These are phyloP conservation scores for Centrapalus pauciflorus DNA, from an alignment of 129 eudicot genomes.

Conservation along the genomic window DNA sequence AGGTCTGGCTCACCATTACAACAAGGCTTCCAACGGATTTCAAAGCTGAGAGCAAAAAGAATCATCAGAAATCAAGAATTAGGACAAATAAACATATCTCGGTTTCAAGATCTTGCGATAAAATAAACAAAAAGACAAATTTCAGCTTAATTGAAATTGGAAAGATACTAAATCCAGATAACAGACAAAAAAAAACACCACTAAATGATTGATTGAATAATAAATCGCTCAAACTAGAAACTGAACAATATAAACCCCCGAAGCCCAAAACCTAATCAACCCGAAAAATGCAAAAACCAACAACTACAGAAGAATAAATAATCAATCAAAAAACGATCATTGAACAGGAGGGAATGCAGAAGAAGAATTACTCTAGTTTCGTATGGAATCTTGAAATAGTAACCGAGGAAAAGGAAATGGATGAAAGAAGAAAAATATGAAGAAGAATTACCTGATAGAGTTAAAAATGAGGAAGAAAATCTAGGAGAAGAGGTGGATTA, in stretches of 20 bases:
- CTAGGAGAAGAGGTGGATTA: not conserved
- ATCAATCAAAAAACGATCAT: not conserved
- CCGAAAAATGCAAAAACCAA: constrained; percentile 16
- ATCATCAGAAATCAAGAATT: not conserved
- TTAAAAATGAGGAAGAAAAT: not conserved
- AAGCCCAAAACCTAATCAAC: not conserved
- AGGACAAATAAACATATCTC: not conserved
- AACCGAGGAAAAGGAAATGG: no score
- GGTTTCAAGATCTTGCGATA: constrained; percentile 24
- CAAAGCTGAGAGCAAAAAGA: constrained; percentile 13
- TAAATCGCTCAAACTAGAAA: constrained; percentile 5
- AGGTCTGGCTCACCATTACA: constrained; percentile 28
- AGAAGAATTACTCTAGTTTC: not conserved
- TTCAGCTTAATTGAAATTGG: not conserved
- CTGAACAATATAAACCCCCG: constrained; percentile 11
- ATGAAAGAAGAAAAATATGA: not conserved
- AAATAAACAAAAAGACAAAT: constrained; percentile 23
- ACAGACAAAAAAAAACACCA: constrained; percentile 19
- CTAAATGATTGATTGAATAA: not conserved
- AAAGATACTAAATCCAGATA: constrained; percentile 10
- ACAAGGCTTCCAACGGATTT: constrained; percentile 24
- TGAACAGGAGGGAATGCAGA: constrained; percentile 1
- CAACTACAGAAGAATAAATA: not conserved
- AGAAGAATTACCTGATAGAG: constrained; percentile 23
- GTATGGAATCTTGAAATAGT: not conserved